Percentiles rank a stretch among this genome's conserved stretches.
These are phyloP conservation scores for Fusarium burgessii DNA, from an alignment of 2,329 filamentous ascomycete genomes.

Conservation along the genomic window DNA sequence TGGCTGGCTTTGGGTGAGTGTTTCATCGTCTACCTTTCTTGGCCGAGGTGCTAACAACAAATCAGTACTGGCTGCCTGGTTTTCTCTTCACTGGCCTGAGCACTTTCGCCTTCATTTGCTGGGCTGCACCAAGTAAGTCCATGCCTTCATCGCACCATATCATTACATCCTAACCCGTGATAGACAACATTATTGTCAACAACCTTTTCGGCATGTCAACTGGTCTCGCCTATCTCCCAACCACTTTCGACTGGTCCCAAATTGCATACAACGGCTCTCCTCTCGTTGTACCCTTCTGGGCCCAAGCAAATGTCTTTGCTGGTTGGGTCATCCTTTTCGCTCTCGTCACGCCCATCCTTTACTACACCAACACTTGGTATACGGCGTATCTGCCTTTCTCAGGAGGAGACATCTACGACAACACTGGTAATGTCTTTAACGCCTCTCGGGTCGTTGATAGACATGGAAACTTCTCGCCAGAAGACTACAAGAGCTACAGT, in stretches of 20 bases:
- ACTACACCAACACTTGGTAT: slow-evolving; percentile 12
- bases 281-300: neutral
- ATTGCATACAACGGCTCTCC: slow-evolving; percentile 12
- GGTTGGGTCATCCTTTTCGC: neutral
- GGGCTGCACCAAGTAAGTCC: neutral
- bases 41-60: accelerated
- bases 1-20: neutral
- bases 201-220: slow-evolving; percentile 8
- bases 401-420: neutral
- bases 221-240: neutral
- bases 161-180: accelerated
- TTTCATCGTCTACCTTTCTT: neutral
- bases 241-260: neutral
- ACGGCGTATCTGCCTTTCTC: neutral
- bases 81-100: neutral
- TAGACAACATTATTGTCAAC: neutral
- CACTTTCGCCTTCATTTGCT: slow-evolving; percentile 1
- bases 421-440: neutral
- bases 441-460: neutral
- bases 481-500: neutral
- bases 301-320: neutral
- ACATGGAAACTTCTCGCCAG: neutral
- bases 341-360: neutral
- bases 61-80: slow-evolving; percentile 3
- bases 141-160: accelerated